These are phyloP conservation scores for Coemansia sp. DNA, from an alignment of 371 early-diverging fungal genomes.

Conservation along the genomic window DNA sequence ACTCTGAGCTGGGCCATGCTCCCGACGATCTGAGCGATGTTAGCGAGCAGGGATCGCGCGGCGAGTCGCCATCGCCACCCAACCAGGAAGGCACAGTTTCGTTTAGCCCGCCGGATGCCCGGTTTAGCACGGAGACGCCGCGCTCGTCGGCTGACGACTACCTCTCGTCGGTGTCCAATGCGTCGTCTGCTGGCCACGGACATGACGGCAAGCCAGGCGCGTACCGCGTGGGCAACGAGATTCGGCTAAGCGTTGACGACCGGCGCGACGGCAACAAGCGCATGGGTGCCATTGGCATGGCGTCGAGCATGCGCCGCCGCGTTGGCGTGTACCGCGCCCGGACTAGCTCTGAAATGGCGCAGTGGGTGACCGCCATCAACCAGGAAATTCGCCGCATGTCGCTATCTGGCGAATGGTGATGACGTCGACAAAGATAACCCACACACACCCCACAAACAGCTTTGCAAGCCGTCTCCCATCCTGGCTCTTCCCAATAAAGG, in stretches of 20 bases:
- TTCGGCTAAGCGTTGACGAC: conserved; percentile 20
- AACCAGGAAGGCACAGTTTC: conserved; percentile 8
- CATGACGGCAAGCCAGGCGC: conserved; percentile 28
- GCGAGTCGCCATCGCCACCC: too few relatives aligned
- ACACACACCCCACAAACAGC: too few relatives aligned
- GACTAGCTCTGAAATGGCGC: conserved; percentile 43
- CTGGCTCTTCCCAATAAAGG: too few relatives aligned
- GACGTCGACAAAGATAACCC: neutral
- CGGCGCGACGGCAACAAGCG: conserved; percentile 21
- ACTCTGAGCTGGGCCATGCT: conserved; percentile 2
- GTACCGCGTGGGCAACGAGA: conserved; percentile 32
- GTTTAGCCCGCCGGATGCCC: conserved; percentile 2
- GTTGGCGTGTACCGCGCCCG: conserved; percentile 45
- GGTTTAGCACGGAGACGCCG: neutral
- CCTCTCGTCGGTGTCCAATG: conserved; percentile 25
- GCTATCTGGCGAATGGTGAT: conserved; percentile 33
- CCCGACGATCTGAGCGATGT: conserved; percentile 9
- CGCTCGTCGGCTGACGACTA: conserved; percentile 20
- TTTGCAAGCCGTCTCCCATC: too few relatives aligned
- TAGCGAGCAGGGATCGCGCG: conserved; percentile 7
- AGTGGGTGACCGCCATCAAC: conserved; percentile 48
- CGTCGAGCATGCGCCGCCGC: conserved; percentile 30
- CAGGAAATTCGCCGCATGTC: conserved; percentile 49
- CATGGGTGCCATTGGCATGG: conserved; percentile 23
- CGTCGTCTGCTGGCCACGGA: conserved; percentile 11